A percentile compares a stretch with the other conserved stretches of the same genome.
phyloP scores from a whole-genome alignment of 139 green algal species.

The Tetraselmis striata region DNA sequence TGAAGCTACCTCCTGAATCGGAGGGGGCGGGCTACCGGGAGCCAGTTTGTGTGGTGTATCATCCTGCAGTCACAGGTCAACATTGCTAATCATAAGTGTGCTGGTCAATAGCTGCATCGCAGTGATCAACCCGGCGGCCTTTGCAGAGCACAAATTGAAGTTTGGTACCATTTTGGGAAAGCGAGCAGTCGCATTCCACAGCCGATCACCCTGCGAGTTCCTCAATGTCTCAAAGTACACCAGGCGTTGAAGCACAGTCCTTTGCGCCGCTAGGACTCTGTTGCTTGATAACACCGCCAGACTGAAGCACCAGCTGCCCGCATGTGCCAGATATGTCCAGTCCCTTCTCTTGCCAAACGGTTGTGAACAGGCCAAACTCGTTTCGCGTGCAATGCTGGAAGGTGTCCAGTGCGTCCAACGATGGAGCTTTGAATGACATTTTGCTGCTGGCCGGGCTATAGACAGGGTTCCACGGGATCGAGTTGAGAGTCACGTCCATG shows the following conservation, averaged over 20 bases:
- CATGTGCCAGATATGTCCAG: constrained; percentile 80
- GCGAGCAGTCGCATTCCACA: too few relatives aligned
- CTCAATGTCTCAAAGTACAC: constrained; percentile 17
- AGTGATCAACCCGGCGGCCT: too few relatives aligned
- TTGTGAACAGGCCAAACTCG: constrained; percentile 66
- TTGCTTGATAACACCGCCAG: constrained; percentile 6
- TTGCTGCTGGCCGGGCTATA: constrained; percentile 12
- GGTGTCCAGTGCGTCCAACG: constrained; percentile 14
- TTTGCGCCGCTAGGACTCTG: constrained; percentile 20
- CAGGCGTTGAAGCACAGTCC: too few relatives aligned
- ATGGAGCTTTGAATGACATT: constrained; percentile 47
- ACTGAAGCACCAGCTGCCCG: constrained; percentile 76
- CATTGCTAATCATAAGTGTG: too few relatives aligned
- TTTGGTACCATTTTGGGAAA: too few relatives aligned
- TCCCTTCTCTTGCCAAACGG: constrained; percentile 86
- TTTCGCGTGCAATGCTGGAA: constrained; percentile 67
- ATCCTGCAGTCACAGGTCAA: too few relatives aligned
- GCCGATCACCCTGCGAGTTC: background rate
- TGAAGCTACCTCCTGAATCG: too few relatives aligned
- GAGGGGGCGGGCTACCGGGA: too few relatives aligned
- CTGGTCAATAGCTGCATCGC: too few relatives aligned
- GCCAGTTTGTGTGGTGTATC: too few relatives aligned
- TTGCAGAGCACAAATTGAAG: too few relatives aligned
- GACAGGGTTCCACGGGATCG: constrained; percentile 90
- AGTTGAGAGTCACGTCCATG: constrained; percentile 66